A percentile compares a stretch with the other conserved stretches of the same genome.
Evolutionary conservation across 176 grass and related monocot species (phyloP).

Genomic region (Oryza nivara): DNA sequence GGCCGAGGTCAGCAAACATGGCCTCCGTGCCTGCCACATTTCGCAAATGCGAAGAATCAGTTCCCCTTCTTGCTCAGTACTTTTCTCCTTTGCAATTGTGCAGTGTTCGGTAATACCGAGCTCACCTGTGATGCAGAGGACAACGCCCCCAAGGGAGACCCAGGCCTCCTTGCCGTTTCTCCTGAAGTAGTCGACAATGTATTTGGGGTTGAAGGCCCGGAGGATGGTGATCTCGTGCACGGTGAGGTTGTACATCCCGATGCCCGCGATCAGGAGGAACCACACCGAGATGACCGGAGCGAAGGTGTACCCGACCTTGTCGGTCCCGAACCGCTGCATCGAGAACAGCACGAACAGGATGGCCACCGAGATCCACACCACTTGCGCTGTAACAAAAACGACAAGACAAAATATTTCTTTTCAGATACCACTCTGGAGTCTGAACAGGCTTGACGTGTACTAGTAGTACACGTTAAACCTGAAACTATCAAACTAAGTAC

Average conservation of each 20-base stretch:
- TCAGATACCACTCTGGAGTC: background rate
- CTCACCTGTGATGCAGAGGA: conserved; percentile 60
- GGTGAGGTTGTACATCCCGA: conserved; percentile 58
- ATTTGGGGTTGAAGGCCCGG: conserved; percentile 60
- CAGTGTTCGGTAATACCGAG: background rate
- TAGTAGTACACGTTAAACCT: background rate
- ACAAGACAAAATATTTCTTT: background rate
- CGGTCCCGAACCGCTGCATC: conserved; percentile 57
- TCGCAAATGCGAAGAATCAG: too few relatives aligned
- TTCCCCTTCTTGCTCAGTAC: background rate
- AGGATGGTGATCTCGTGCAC: conserved; percentile 52
- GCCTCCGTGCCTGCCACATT: conserved; percentile 56
- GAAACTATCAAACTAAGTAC: background rate
- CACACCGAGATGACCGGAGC: conserved; percentile 61
- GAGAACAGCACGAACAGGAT: conserved; percentile 57
- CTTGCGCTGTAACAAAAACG: conserved; percentile 31
- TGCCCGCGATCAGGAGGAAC: conserved; percentile 57
- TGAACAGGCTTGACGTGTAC: background rate
- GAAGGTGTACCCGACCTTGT: conserved; percentile 76
- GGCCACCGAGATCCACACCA: conserved; percentile 61
- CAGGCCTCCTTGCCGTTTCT: conserved; percentile 64
- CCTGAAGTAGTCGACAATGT: conserved; percentile 59
- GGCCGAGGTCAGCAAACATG: conserved; percentile 74
- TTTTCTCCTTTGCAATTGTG: background rate
- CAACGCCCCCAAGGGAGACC: conserved; percentile 68